Base-by-base conservation (phyloP, 768 basidiomycete genomes). In the Psilocybe cyanescens region DNA sequence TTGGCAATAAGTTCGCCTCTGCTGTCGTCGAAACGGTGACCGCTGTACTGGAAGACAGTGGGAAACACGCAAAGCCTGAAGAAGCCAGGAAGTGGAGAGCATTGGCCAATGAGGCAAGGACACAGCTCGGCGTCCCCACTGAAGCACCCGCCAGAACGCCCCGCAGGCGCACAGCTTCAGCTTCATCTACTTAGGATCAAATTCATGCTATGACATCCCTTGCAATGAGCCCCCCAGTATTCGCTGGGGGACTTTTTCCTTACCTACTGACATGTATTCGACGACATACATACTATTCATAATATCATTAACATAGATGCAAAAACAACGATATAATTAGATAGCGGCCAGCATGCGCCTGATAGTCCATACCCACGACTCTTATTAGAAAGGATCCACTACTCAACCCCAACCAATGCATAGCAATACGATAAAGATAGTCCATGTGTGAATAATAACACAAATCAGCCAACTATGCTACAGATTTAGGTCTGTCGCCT, bases 1-100 rank as follows among this genome's bases (percentile, higher is more conserved):
- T 77, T 71, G 76, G 75, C 4, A 71, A 75, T 11, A 87, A 86
- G 63, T 75, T 90, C 31, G 80, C 84, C 3, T 69, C 75, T 33
- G 78, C 80, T 1, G 64, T 87, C 4, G 58, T 77, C 11, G 78
- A 81, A 17, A 73, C 79, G 4, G 74, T 83, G 37, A 70, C 78
- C 19, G 71, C 66, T 57, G 67, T 84, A 39, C 62, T 70, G 48
- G 62, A 61, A 45, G 70, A 70, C 48, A 63, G 61, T 33, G 64
- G 55, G 8, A 72, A 69, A 47, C 56, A 60, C 50, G 63, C 69
- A 28, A 65, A 58, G 16, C 64, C 62, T 11, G 67, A 64, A 39
- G 74, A 78, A 52, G 60, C 64, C 8, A 62, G 58, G 8, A 69
- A 65, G 37, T 79, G 78, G 74, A 66, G 58, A 61, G 58, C 41